Conservation (phyloP, 2,329 filamentous ascomycete genomes). For the Endothia cerciana region DNA sequence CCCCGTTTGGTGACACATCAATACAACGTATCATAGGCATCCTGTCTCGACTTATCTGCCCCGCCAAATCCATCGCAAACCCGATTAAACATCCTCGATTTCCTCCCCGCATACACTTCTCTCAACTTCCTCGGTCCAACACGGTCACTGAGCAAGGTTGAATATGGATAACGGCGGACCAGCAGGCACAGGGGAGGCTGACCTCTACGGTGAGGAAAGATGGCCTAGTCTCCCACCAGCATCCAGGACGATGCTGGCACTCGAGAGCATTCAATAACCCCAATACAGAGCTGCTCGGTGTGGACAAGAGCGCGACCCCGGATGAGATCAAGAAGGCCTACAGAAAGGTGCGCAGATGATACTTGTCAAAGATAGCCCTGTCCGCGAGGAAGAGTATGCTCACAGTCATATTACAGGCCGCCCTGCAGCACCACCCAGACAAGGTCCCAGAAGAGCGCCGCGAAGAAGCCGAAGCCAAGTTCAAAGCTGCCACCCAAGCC, state of each 20-base stretch:
- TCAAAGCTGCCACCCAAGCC: slow-evolving; percentile 90
- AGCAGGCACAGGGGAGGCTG: slow-evolving; percentile 50
- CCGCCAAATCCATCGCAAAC: slow-evolving; percentile 25
- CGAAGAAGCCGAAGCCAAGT: slow-evolving; percentile 83
- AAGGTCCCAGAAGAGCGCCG: slow-evolving; percentile 89
- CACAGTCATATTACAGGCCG: slow-evolving; percentile 60
- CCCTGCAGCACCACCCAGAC: slow-evolving; percentile 88
- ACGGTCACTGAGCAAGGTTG: not conserved
- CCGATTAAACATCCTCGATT: slow-evolving; percentile 6
- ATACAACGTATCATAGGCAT: not conserved
- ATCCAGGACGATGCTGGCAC: not conserved
- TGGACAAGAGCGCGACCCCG: slow-evolving; percentile 72
- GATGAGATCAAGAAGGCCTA: slow-evolving; percentile 94
- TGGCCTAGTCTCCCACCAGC: not conserved
- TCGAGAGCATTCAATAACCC: slow-evolving; percentile 16
- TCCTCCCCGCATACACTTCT: slow-evolving; percentile 6
- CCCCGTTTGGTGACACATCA: not conserved
- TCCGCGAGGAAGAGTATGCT: slow-evolving; percentile 19
- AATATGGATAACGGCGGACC: slow-evolving; percentile 35
- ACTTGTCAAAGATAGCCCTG: not conserved
- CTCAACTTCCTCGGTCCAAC: not conserved
- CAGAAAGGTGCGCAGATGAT: slow-evolving; percentile 70
- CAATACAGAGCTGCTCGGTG: slow-evolving; percentile 72
- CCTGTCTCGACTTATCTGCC: slow-evolving; percentile 9
- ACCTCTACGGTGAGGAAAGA: slow-evolving; percentile 57